Conservation (phyloP, 139 green algal species). For the Ettlia oleoabundans region DNA sequence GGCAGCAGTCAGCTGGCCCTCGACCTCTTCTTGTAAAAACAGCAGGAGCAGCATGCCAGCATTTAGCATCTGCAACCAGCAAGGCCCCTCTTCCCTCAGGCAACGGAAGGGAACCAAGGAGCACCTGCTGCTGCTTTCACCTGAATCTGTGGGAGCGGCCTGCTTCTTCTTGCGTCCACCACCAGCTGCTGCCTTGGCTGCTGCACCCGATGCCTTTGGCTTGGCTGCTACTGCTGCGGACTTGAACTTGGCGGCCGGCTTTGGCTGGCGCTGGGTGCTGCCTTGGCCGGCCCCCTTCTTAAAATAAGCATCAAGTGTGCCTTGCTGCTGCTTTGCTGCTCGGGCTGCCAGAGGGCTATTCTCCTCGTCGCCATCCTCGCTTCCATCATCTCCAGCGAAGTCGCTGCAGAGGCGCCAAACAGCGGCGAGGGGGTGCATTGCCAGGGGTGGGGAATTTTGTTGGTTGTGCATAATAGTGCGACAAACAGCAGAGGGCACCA, state of each 20-base stretch:
- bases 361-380: neutral
- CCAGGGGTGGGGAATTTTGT: too few relatives aligned
- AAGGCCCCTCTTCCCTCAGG: neutral
- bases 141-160: neutral
- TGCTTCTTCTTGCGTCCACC: neutral
- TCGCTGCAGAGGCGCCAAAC: neutral
- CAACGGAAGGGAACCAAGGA: too few relatives aligned
- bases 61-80: neutral
- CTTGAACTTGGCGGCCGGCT: neutral
- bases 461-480: too few relatives aligned
- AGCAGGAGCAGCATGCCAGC: neutral
- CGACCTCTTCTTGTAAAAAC: neutral
- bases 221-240: neutral
- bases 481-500: too few relatives aligned
- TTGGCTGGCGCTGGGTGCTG: too few relatives aligned
- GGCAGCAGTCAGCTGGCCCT: neutral
- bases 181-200: neutral
- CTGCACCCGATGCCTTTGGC: neutral
- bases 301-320: neutral
- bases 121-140: too few relatives aligned
- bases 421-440: too few relatives aligned
- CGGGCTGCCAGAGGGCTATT: neutral
- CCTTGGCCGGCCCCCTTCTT: neutral
- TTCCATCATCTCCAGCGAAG: conserved; percentile 8
- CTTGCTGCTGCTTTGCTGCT: neutral